Evolutionary conservation across 1,284 basidiomycete species (phyloP).

Genomic region (Apiotrichum mycotoxinovorans): DNA sequence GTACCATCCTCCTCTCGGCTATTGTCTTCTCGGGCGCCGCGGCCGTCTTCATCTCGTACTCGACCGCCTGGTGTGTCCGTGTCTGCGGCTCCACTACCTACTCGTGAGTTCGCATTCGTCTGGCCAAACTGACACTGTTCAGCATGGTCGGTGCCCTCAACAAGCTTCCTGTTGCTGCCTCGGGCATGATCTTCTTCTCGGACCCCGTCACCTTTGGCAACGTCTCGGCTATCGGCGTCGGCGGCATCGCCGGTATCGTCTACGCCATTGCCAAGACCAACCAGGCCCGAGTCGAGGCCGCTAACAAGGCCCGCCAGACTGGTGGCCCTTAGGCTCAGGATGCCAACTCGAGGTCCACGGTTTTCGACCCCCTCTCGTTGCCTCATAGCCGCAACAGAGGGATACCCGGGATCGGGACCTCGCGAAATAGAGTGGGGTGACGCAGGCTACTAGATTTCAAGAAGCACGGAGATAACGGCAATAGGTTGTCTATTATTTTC

Average conservation of each 20-base stretch:
- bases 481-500: neutral
- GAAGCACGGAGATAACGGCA: neutral
- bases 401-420: neutral
- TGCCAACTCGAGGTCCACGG: too few species aligned
- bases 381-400: too few species aligned
- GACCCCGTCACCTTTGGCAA: slow-evolving; percentile 83
- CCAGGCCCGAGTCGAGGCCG: slow-evolving; percentile 44
- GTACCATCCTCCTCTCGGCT: slow-evolving; percentile 74
- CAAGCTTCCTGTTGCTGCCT: slow-evolving; percentile 95
- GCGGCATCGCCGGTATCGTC: slow-evolving; percentile 86
- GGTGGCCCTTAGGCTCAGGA: slow-evolving; percentile 28
- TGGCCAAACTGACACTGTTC: slow-evolving; percentile 8
- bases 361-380: too few species aligned
- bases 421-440: too few species aligned
- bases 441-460: neutral
- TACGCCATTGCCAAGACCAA: slow-evolving; percentile 77
- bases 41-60: slow-evolving; percentile 96
- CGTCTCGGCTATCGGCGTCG: slow-evolving; percentile 79
- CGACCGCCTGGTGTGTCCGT: slow-evolving; percentile 97
- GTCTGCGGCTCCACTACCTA: slow-evolving; percentile 97
- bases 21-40: slow-evolving; percentile 95
- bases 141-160: slow-evolving; percentile 99
- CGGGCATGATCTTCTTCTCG: slow-evolving; percentile 92
- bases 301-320: slow-evolving; percentile 30
- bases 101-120: slow-evolving; percentile 53